Base-by-base conservation (phyloP, 2,329 filamentous ascomycete species). In the Diaporthe nobilis region DNA sequence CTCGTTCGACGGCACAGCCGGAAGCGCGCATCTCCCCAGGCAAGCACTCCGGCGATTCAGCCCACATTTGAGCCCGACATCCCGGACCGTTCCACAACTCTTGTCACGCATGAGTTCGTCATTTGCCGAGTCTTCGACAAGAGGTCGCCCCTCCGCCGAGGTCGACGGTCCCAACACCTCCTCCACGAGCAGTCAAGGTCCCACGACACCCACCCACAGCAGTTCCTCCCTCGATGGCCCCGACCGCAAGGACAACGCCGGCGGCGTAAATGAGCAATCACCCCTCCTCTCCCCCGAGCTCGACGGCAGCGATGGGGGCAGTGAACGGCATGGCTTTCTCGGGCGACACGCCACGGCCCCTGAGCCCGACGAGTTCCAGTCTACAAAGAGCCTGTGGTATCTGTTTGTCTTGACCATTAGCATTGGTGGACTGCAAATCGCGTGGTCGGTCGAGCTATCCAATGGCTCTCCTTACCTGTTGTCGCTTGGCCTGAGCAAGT, bases 391-490 rank as follows among this genome's bases (percentile, higher is more conserved):
- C 83, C 87, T 92, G 61, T 95, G 93, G 92, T 98, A 98, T 84
- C 88, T 98, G 80, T 90, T 97, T 79, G 87, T 98, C 77, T 86
- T 98, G 84, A 98, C 96, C 9, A 88, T 98, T 77, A 92, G 94
- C 82, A 94, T 98, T 79, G 95, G 95, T 76, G 96, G 95, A 34
- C 87, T 98, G 77, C 96, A 98, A 85, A 94, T 98, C 79, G 95
- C 96, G 39, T 98, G 96, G 96, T 96, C 96, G 1, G 95, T 98
- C 57, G 96, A 98, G 84, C 88, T 98, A 57, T 98, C 95, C 72
- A 96, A 98, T 86, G 96, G 96, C 80, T 98, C 96, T 72, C 94
- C 94, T 8, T 97, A 94, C 81, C 86, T 97, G 55, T 86, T 96
- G 55, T 95, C 94, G 1, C 90, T 97, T 42, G 94, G 94, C 15